Evolutionary conservation across 2,329 filamentous ascomycete genomes (phyloP).

Genomic region (Nemania bipapillata): DNA sequence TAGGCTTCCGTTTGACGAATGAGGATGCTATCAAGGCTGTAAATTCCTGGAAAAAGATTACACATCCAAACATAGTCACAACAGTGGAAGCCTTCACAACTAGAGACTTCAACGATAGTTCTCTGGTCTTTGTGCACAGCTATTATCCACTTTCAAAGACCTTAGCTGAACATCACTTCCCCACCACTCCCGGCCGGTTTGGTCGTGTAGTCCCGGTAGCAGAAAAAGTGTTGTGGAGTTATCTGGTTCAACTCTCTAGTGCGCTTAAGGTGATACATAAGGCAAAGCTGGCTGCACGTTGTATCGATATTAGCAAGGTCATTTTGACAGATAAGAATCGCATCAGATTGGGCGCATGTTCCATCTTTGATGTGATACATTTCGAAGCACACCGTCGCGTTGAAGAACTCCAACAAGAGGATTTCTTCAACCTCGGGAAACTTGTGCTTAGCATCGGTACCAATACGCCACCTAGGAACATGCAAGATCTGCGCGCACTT

Average conservation of each 20-base stretch:
- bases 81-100: conserved; percentile 94
- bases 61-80: conserved; percentile 82
- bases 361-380: conserved; percentile 87
- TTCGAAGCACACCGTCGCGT: conserved; percentile 76
- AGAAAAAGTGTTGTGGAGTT: conserved; percentile 87
- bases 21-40: conserved; percentile 87
- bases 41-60: conserved; percentile 88
- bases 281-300: conserved; percentile 81
- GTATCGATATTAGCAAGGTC: conserved; percentile 88
- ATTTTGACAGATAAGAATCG: conserved; percentile 90
- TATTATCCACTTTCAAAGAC: conserved; percentile 94
- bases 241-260: conserved; percentile 89
- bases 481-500: conserved; percentile 73
- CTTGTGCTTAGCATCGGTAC: conserved; percentile 85
- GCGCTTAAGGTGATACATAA: conserved; percentile 87
- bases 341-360: conserved; percentile 86
- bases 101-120: conserved; percentile 91
- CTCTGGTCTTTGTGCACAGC: conserved; percentile 90
- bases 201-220: conserved; percentile 63
- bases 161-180: conserved; percentile 82
- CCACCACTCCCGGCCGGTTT: conserved; percentile 61
- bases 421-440: conserved; percentile 84
- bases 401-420: conserved; percentile 84
- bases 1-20: conserved; percentile 85
- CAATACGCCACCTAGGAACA: conserved; percentile 66